These are phyloP conservation scores for Aphanomyces stellatus DNA, from an alignment of 352 stramenopile species.

Conservation along the genomic window DNA sequence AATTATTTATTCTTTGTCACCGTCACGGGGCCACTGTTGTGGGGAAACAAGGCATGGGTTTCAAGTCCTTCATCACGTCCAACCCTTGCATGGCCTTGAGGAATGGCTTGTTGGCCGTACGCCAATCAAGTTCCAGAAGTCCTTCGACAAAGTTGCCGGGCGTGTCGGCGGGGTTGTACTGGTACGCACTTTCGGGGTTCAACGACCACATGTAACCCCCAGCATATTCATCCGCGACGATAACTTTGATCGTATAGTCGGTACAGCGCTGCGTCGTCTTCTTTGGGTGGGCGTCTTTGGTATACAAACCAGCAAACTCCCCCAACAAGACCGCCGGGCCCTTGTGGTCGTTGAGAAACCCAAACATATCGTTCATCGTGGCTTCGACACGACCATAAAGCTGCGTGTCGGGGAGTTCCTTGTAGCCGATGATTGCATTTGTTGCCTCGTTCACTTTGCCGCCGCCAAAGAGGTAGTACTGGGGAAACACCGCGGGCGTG, in stretches of 20 bases:
- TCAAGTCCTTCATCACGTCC: slow-evolving; percentile 47
- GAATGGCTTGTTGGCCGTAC: slow-evolving; percentile 53
- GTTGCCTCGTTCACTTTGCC: slow-evolving; percentile 27
- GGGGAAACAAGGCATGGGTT: slow-evolving; percentile 63
- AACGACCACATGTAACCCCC: slow-evolving; percentile 75
- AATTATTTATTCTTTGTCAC: too few species aligned
- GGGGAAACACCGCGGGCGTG: slow-evolving; percentile 47
- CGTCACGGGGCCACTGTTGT: too few species aligned
- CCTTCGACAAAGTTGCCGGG: slow-evolving; percentile 54
- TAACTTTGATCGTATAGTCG: slow-evolving; percentile 56
- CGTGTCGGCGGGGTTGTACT: slow-evolving; percentile 60
- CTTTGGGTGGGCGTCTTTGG: slow-evolving; percentile 39
- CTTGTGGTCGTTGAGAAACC: slow-evolving; percentile 37
- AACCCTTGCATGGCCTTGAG: slow-evolving; percentile 44
- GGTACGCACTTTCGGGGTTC: slow-evolving; percentile 67
- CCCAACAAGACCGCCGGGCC: slow-evolving; percentile 48
- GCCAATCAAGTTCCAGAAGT: slow-evolving; percentile 54
- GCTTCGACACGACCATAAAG: slow-evolving; percentile 47
- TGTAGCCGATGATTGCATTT: slow-evolving; percentile 29
- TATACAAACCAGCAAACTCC: slow-evolving; percentile 57
- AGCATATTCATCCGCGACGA: slow-evolving; percentile 38
- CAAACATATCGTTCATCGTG: slow-evolving; percentile 67
- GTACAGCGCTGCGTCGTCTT: slow-evolving; percentile 55
- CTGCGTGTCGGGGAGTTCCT: slow-evolving; percentile 42
- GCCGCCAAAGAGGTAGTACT: slow-evolving; percentile 47